Base-by-base conservation (phyloP, 1,139 yeast genomes). In the Suhomyces chickasaworum region DNA sequence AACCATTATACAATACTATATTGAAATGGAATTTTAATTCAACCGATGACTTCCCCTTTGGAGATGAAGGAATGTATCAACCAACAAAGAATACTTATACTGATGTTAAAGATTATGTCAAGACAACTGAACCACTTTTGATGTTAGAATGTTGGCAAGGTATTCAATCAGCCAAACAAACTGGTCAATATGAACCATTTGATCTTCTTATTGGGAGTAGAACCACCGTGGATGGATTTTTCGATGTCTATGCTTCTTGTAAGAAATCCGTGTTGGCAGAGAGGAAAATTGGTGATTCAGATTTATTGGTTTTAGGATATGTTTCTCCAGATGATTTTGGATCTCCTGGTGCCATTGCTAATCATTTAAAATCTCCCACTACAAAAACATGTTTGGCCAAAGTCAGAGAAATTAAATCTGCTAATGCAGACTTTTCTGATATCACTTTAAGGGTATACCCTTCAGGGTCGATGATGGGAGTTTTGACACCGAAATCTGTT, bases 111-210 rank as follows among this genome's bases (percentile, higher is more conserved):
- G 89, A 86, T 5, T 95, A 95, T 60, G 78, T 77, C 41, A 69
- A 73, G 31, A 73, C 80, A 0, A 86, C 89, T 59, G 89, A 84
- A 55, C 98, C 99, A 0, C 71, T 95, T 39, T 69, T 95, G 39
- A 71, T 91, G 67, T 69, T 91, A 39, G 99, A 95, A 69, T 88
- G 96, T 53, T 95, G 98, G 98, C 96, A 91, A 60, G 88, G 90
- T 0, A 80, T 95, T 30, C 85, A 83, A 52, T 77, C 89, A 3
- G 82, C 93, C 0, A 84, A 86, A 54, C 80, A 80, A 44, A 81
- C 89, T 18, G 76, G 77, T 1, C 81, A 79, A 23, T 84, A 81
- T 49, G 66, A 60, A 7, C 91, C 96, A 0, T 86, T 93, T 61
- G 78, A 79, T 35, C 59, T 91, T 7, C 69, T 80, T 6, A 70